These are phyloP conservation scores for Laguncularia racemosa DNA, from an alignment of 345 rosid genomes.

Conservation along the genomic window DNA sequence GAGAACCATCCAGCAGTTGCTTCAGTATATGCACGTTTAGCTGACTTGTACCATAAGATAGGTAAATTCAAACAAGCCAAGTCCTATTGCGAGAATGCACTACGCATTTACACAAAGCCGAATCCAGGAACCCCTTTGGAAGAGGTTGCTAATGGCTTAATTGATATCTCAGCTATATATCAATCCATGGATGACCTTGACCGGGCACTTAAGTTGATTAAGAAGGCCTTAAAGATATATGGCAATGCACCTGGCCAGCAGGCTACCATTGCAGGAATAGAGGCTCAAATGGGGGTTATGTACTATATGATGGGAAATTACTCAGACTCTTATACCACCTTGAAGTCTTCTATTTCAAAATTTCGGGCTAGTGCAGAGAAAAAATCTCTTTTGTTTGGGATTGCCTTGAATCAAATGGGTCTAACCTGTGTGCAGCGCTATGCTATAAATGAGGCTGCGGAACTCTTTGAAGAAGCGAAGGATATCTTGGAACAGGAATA, in stretches of 20 bases:
- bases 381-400: slow-evolving; percentile 68
- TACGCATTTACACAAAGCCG: slow-evolving; percentile 53
- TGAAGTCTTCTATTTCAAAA: slow-evolving; percentile 58
- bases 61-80: slow-evolving; percentile 77
- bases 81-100: slow-evolving; percentile 74
- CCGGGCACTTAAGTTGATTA: slow-evolving; percentile 54
- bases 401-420: slow-evolving; percentile 88
- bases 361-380: slow-evolving; percentile 79
- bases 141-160: slow-evolving; percentile 77
- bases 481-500: slow-evolving; percentile 68
- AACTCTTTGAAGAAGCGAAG: slow-evolving; percentile 81
- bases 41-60: slow-evolving; percentile 68
- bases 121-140: slow-evolving; percentile 50
- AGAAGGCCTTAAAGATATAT: slow-evolving; percentile 57
- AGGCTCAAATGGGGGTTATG: slow-evolving; percentile 90
- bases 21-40: slow-evolving; percentile 70
- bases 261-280: slow-evolving; percentile 77
- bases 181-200: slow-evolving; percentile 72
- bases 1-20: slow-evolving; percentile 76
- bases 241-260: slow-evolving; percentile 53
- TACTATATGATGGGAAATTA: slow-evolving; percentile 74
- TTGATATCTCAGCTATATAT: slow-evolving; percentile 72
- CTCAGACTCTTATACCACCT: slow-evolving; percentile 53
- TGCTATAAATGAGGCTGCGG: slow-evolving; percentile 73
- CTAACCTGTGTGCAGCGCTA: slow-evolving; percentile 66